Evolutionary conservation across 345 rosid species (phyloP).

Genomic region (Eutrema yunnanense): DNA sequence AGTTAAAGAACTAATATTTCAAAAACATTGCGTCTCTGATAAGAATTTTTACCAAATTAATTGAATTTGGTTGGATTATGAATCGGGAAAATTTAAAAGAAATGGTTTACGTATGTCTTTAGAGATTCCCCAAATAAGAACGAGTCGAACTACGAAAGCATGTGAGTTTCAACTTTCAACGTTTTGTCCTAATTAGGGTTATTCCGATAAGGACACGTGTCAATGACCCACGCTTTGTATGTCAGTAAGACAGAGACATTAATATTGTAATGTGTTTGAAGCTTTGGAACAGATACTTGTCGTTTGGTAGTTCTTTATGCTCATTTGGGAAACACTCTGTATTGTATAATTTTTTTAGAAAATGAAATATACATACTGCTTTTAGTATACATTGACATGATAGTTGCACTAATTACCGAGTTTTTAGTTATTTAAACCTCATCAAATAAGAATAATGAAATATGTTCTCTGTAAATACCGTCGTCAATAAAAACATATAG

Average conservation of each 20-base stretch:
- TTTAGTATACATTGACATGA: background rate
- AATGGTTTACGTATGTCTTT: conserved; percentile 19
- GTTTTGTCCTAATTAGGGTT: conserved; percentile 10
- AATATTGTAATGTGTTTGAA: background rate
- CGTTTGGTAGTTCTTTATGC: background rate
- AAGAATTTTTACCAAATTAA: conserved; percentile 10
- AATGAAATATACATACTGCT: background rate
- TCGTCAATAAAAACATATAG: background rate
- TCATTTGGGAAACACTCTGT: background rate
- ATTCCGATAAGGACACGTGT: conserved; percentile 23
- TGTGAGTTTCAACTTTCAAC: conserved; percentile 11
- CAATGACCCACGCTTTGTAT: background rate
- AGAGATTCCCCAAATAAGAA: conserved; percentile 16
- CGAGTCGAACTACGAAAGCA: conserved; percentile 4
- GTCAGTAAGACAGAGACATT: background rate
- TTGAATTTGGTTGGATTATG: conserved; percentile 15
- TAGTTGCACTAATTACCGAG: background rate
- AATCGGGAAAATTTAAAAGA: conserved; percentile 12
- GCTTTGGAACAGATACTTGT: background rate
- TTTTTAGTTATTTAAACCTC: background rate
- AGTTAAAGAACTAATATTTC: background rate
- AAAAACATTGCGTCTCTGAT: conserved; percentile 9
- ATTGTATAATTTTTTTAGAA: background rate
- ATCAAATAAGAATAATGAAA: background rate
- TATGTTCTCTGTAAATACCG: background rate